These are phyloP conservation scores for Kurtzmaniella quercitrusa DNA, from an alignment of 1,139 yeast genomes.

Conservation along the genomic window DNA sequence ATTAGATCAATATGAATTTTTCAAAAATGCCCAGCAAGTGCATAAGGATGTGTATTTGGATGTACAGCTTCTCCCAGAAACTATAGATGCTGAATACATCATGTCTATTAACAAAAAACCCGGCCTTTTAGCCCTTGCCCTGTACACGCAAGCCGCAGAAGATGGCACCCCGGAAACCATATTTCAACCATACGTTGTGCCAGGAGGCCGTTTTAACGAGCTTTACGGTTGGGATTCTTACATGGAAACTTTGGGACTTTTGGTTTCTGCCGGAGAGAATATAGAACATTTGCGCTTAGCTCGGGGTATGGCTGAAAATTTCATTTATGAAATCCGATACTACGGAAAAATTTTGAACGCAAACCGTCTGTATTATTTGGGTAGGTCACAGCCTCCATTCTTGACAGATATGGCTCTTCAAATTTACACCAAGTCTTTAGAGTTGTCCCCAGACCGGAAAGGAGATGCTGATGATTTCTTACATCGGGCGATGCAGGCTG, in stretches of 20 bases:
- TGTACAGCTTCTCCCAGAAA: constrained; percentile 66
- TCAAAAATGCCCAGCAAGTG: constrained; percentile 46
- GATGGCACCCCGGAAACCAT: constrained; percentile 24
- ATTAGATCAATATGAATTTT: constrained; percentile 71
- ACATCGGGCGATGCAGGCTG: constrained; percentile 63
- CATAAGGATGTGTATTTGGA: constrained; percentile 63
- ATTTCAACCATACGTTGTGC: constrained; percentile 80
- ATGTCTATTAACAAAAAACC: constrained; percentile 78
- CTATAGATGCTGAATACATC: constrained; percentile 66
- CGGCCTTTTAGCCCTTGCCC: constrained; percentile 80
- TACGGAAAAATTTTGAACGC: constrained; percentile 95
- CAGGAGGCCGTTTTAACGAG: constrained; percentile 97
- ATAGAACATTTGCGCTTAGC: constrained; percentile 51
- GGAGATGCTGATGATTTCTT: constrained; percentile 55
- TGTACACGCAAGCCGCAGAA: constrained; percentile 49
- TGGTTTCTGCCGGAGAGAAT: constrained; percentile 57
- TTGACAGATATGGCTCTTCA: constrained; percentile 86
- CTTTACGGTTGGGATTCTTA: constrained; percentile 98
- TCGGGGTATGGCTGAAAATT: constrained; percentile 89
- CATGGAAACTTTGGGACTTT: constrained; percentile 81
- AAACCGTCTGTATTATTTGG: constrained; percentile 84
- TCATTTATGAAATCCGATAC: constrained; percentile 82
- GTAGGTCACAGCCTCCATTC: constrained; percentile 97
- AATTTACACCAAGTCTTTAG: constrained; percentile 59
- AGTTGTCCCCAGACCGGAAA: constrained; percentile 30